These are phyloP conservation scores for Rehmannia glutinosa DNA, from an alignment of 257 asterid genomes.

Conservation along the genomic window DNA sequence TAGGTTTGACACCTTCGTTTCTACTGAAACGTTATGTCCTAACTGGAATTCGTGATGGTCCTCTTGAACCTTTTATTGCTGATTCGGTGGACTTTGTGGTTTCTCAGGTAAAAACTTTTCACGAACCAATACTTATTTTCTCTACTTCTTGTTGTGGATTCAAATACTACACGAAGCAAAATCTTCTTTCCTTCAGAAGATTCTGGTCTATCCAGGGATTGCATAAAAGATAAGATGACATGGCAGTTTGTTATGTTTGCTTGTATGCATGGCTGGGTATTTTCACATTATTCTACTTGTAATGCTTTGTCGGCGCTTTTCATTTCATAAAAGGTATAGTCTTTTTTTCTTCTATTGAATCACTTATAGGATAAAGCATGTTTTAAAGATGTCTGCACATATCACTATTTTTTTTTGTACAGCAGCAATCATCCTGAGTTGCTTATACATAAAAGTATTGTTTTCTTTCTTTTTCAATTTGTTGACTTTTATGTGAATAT, in stretches of 20 bases:
- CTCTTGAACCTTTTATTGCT: conserved; percentile 97
- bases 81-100: conserved; percentile 97
- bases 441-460: background rate
- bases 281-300: background rate
- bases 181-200: background rate
- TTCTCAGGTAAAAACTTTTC: conserved; percentile 66
- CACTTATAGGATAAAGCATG: background rate
- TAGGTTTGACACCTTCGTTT: conserved; percentile 94
- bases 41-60: conserved; percentile 87
- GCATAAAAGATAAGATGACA: background rate
- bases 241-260: conserved; percentile 13
- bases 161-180: background rate
- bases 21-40: conserved; percentile 87
- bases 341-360: background rate
- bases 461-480: background rate
- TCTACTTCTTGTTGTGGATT: conserved; percentile 1
- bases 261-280: background rate
- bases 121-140: background rate
- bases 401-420: background rate
- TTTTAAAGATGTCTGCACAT: background rate
- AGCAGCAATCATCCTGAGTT: background rate
- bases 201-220: background rate
- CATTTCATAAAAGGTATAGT: background rate
- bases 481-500: background rate
- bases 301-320: background rate